Conservation (phyloP, 257 asterid species). For the Solanum sparsipilum region DNA sequence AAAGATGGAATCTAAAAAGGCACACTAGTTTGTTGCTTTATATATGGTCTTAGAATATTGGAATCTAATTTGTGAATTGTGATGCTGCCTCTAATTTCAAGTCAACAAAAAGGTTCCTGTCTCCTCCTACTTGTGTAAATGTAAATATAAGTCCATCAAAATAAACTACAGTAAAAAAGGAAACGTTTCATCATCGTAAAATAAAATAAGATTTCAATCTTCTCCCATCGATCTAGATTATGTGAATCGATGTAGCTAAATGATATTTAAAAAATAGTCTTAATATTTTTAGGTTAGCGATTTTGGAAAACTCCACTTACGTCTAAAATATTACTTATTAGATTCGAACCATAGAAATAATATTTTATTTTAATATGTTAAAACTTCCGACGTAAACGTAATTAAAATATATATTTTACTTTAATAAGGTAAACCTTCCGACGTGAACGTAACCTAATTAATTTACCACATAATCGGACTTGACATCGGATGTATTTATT, state of each 20-base stretch:
- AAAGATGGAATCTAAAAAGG: constrained; percentile 2
- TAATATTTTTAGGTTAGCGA: background rate
- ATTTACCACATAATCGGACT: too few relatives aligned
- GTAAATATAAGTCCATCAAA: background rate
- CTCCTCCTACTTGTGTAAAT: background rate
- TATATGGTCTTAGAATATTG: background rate
- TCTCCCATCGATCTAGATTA: background rate
- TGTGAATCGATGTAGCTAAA: background rate
- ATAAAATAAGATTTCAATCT: background rate
- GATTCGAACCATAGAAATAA: background rate
- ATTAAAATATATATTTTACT: background rate
- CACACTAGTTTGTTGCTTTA: constrained; percentile 6
- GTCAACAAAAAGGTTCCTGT: constrained; percentile 2
- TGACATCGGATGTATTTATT: too few relatives aligned
- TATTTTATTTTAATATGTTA: background rate
- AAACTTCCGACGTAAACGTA: background rate
- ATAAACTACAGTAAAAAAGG: background rate
- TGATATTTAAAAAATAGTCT: background rate
- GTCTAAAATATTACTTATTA: background rate
- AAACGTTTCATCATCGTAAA: background rate
- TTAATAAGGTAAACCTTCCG: background rate
- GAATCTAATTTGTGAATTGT: constrained; percentile 7
- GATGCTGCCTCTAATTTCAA: constrained; percentile 28
- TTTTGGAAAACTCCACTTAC: background rate
- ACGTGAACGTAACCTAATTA: too few relatives aligned